Base-by-base conservation (phyloP, 345 rosid genomes). In the Schrenkiella parvula region DNA sequence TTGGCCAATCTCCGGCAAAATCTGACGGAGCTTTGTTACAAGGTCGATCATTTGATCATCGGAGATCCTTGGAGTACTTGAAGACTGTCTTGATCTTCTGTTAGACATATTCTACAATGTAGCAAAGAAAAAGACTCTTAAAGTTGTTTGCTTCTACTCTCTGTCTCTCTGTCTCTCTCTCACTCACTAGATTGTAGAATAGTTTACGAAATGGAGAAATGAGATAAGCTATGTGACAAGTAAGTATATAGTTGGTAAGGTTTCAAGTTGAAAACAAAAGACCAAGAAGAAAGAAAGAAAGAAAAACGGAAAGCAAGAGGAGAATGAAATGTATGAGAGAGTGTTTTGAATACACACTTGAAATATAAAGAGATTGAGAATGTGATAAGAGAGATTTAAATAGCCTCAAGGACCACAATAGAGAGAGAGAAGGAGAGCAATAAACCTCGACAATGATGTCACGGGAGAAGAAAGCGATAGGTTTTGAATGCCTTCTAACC, bases 11-110 rank as follows among this genome's bases (percentile, higher is more conserved):
- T 93, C 98, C 0, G 98, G 98, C 28, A 93, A 89, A 76, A 90
- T 82, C 29, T 86, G 88, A 34, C 88, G 91, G 75, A 93, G 76
- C 77, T 93, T 93, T 76, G 96, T 74, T 69, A 93, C 82, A 13
- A 93, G 98, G 38, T 89, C 87, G 26, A 84, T 83, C 85, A 93
- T 93, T 78, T 90, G 98, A 72, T 87, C 95, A 77, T 93, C 97
- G 9, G 77, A 86, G 86, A 93, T 93, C 76, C 97, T 82, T 2
- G 98, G 80, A 72, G 56, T 72, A 32, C 87, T 72, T 10, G 88
- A 67, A 50, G 66, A 58, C 66, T 87, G 95, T 82, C 95, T 90
- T 29, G 96, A 82, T 80, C 97, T 87, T 78, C 98, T 82, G 82
- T 84, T 78, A 52, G 98, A 90, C 98, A 93, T 93, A 10, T 53